Evolutionary conservation across 2,329 filamentous ascomycete genomes (phyloP), one percentile per base, ranked within the genome.

Genomic region (Fusarium siculi): DNA sequence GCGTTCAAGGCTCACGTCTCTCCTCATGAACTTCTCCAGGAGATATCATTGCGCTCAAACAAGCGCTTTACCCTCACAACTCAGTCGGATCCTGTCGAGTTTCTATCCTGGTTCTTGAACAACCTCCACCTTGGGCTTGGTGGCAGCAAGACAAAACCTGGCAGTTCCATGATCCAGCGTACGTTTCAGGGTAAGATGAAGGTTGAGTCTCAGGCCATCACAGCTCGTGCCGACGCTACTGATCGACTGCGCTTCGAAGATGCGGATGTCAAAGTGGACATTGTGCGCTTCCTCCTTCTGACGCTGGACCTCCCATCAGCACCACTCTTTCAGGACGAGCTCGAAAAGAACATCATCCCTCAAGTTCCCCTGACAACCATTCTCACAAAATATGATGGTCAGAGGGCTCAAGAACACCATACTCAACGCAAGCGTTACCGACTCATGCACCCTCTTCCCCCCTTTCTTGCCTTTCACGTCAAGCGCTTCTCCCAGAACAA

Each of bases 401-500:
- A 93, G 47, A 91, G 90, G 43, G 91, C 94, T 1, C 96, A 97
- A 80, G 96, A 99, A 79, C 94, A 96, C 79, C 90, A 96, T 76
- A 93, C 95, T 59, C 93, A 96, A 77, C 91, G 96, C 72, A 93
- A 96, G 77, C 92, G 96, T 39, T 98, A 98, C 83, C 91, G 96
- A 21, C 87, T 99, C 9, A 85, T 97, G 53, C 95, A 97, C 78
- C 96, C 96, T 1, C 87, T 99, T 1, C 96, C 96, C 2, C 96
- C 95, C 0, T 98, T 93, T 80, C 90, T 99, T 23, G 86, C 96
- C 59, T 94, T 99, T 84, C 96, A 99, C 85, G 92, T 98, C 85
- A 98, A 98, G 85, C 94, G 96, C 76, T 99, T 99, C 87, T 94
- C 92, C 75, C 92, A 93, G 74, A 99, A 99, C 86, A 97, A 98